Evolutionary conservation across 2,329 filamentous ascomycete genomes (phyloP).

Genomic region (Alternaria ventricosa): DNA sequence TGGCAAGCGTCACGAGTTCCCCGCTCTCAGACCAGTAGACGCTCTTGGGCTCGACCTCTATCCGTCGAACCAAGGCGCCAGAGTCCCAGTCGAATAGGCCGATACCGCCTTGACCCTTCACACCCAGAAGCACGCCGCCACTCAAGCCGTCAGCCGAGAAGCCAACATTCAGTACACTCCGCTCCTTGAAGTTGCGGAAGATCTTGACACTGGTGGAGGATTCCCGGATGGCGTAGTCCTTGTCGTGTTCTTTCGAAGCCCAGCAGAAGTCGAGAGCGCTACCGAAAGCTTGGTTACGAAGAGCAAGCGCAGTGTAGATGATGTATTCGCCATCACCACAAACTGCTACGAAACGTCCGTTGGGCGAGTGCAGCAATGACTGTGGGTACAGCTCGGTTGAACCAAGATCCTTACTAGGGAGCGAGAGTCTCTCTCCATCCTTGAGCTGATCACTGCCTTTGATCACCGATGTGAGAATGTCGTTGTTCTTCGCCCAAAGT

Average conservation of each 20-base stretch:
- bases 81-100: constrained; percentile 97
- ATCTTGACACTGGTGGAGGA: constrained; percentile 94
- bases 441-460: constrained; percentile 89
- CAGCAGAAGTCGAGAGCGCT: constrained; percentile 95
- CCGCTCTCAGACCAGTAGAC: constrained; percentile 98
- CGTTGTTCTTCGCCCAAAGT: constrained; percentile 94
- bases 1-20: constrained; percentile 89
- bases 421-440: constrained; percentile 83
- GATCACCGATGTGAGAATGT: constrained; percentile 93
- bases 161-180: constrained; percentile 89
- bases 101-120: constrained; percentile 92
- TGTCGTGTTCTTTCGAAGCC: constrained; percentile 96
- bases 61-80: constrained; percentile 85
- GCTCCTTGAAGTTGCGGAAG: constrained; percentile 97
- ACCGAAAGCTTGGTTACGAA: constrained; percentile 97
- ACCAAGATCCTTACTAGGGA: constrained; percentile 92
- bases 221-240: constrained; percentile 97
- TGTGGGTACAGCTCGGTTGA: constrained; percentile 97
- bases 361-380: constrained; percentile 92
- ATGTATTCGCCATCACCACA: constrained; percentile 99
- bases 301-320: constrained; percentile 95
- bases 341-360: constrained; percentile 85
- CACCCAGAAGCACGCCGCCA: constrained; percentile 88
- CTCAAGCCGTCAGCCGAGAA: constrained; percentile 93
- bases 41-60: constrained; percentile 75